A percentile compares a stretch with the other conserved stretches of the same genome.
These are phyloP conservation scores for Beauveria scarabaeidicola DNA, from an alignment of 2,329 filamentous ascomycete species.

Conservation along the genomic window DNA sequence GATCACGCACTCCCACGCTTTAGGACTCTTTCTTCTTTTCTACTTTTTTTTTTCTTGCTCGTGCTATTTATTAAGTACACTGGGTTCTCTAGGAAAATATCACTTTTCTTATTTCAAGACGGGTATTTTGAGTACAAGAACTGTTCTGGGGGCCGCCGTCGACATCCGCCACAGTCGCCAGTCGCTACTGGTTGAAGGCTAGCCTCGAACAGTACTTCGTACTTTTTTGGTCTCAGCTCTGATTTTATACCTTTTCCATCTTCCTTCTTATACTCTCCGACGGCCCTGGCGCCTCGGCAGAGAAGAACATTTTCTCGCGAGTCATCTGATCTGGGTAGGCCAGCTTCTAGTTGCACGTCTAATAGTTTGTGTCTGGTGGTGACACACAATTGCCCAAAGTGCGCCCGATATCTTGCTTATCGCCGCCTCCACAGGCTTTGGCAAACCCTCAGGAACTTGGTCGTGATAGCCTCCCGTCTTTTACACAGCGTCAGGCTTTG, in stretches of 20 bases:
- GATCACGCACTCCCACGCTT: constrained; percentile 1
- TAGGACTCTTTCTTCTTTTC: neutral
- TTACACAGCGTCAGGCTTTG: neutral
- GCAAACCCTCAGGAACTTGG: neutral
- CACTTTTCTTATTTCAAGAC: neutral
- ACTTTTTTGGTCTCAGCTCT: neutral
- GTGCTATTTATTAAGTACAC: neutral
- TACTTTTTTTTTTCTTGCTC: neutral
- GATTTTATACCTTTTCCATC: neutral
- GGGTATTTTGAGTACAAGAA: neutral
- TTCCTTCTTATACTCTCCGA: neutral
- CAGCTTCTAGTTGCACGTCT: neutral
- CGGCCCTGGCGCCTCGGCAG: neutral
- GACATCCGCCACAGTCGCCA: neutral
- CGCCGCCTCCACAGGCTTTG: neutral
- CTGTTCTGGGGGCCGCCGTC: neutral
- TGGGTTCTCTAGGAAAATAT: neutral
- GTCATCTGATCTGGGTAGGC: neutral
- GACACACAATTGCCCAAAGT: neutral
- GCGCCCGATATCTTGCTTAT: neutral
- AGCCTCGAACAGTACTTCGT: neutral
- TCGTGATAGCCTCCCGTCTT: neutral
- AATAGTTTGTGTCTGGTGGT: neutral
- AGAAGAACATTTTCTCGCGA: neutral
- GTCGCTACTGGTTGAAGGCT: constrained; percentile 3